Base-by-base conservation (phyloP, 495 filamentous ascomycete species). In the Penicillium taxi region DNA sequence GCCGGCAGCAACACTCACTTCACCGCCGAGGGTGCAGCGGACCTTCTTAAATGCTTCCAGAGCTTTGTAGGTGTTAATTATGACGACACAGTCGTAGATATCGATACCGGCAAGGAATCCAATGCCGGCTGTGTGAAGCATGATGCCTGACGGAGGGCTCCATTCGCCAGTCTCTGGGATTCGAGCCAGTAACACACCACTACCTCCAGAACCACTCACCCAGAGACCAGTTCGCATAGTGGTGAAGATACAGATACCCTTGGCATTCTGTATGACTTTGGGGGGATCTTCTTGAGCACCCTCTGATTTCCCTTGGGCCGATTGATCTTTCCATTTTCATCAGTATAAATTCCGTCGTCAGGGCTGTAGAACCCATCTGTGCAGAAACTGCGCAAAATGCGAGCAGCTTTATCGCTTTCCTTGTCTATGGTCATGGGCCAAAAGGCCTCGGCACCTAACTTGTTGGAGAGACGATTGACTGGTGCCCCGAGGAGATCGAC, bases 191-290 rank as follows among this genome's bases (percentile, higher is more conserved):
- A 95, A 69, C 15, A 95, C 70, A 29, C 88, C 88, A 47, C 84
- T 86, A 8, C 64, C 64, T 19, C 87, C 86, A 5, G 87, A 87
- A 20, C 88, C 88, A 36, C 85, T 86, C 24, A 90, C 67, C 87
- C 87, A 95, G 12, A 95, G 71, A 22, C 88, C 88, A 12, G 86
- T 86, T 33, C 88, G 80, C 84, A 95, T 89, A 14, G 84, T 89
- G 1, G 88, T 93, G 65, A 95, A 95, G 44, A 95, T 81, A 17
- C 85, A 86, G 23, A 95, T 61, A 9, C 86, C 88, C 50, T 90
- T 85, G 8, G 88, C 87, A 59, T 83, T 80, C 49, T 81, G 74
- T 37, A 95, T 82, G 29, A 94, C 85, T 52, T 82, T 64, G 77
- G 60, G 0, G 88, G 88, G 17, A 95, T 94, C 64, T 88, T 88